Evolutionary conservation across 2,329 filamentous ascomycete genomes (phyloP).

Genomic region (Grosmannia huntii): DNA sequence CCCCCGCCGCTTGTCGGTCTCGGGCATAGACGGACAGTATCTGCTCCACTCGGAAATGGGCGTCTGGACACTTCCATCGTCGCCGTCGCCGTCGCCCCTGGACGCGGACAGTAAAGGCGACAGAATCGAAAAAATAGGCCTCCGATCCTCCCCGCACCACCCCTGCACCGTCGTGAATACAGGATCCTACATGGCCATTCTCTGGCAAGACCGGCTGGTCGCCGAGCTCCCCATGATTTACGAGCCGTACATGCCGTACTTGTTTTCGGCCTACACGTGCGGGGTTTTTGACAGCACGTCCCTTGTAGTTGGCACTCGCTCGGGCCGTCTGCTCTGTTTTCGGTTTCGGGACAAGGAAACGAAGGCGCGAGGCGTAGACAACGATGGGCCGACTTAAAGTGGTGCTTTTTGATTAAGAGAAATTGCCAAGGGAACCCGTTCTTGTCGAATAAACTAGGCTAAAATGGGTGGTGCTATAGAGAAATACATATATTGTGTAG

Average conservation of each 20-base stretch:
- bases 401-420: background rate
- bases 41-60: slow-evolving; percentile 2
- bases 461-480: too few relatives aligned
- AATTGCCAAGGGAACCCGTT: too few relatives aligned
- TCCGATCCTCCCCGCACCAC: background rate
- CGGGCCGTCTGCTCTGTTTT: background rate
- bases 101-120: background rate
- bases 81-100: background rate
- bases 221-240: background rate
- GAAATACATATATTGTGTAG: too few relatives aligned
- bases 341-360: background rate
- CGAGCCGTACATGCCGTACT: background rate
- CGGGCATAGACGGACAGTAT: slow-evolving; percentile 1
- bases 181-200: background rate
- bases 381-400: background rate
- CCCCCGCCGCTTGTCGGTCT: background rate
- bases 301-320: background rate
- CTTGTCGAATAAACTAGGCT: too few relatives aligned
- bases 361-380: background rate
- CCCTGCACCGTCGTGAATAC: background rate
- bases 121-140: background rate
- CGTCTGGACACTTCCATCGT: background rate
- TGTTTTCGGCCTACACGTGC: background rate
- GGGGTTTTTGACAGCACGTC: slow-evolving; percentile 2
- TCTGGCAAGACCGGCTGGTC: slow-evolving; percentile 1